phyloP scores from a whole-genome alignment of 2,329 filamentous ascomycete genomes.

The Geoglossum cookeanum region DNA sequence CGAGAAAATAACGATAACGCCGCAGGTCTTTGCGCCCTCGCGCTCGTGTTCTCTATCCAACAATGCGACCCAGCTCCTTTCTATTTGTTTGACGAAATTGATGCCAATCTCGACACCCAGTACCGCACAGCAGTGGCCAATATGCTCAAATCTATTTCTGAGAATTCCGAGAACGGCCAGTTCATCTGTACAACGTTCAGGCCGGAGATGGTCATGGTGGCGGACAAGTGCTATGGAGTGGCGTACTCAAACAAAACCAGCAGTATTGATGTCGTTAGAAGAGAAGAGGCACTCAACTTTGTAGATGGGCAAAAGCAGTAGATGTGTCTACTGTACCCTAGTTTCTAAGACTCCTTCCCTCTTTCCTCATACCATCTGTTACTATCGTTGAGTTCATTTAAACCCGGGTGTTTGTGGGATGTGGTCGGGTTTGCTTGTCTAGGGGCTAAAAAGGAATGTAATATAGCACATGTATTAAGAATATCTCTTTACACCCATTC shows the following conservation, averaged over 20 bases:
- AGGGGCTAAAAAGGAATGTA: not conserved
- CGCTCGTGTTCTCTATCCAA: slow-evolving; percentile 96
- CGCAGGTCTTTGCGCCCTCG: slow-evolving; percentile 78
- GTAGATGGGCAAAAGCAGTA: slow-evolving; percentile 47
- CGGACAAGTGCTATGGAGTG: slow-evolving; percentile 95
- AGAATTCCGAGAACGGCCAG: slow-evolving; percentile 44
- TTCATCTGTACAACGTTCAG: slow-evolving; percentile 99
- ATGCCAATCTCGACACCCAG: slow-evolving; percentile 93
- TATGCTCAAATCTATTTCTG: slow-evolving; percentile 62
- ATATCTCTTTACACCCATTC: not conserved
- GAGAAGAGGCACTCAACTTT: slow-evolving; percentile 78
- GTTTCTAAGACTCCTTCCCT: not conserved
- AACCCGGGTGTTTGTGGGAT: not conserved
- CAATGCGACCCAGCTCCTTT: slow-evolving; percentile 93
- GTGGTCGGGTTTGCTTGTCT: too few species aligned
- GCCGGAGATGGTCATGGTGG: slow-evolving; percentile 86
- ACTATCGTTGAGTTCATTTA: not conserved
- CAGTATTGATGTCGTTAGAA: slow-evolving; percentile 74
- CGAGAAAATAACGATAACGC: not conserved
- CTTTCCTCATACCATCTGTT: not conserved
- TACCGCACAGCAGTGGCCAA: slow-evolving; percentile 90
- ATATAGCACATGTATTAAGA: not conserved
- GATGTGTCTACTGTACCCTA: not conserved
- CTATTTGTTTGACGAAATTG: slow-evolving; percentile 98
- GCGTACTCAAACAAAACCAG: slow-evolving; percentile 84